Base-by-base conservation (phyloP, 1,139 yeast genomes). In the Debaryomyces sp. region DNA sequence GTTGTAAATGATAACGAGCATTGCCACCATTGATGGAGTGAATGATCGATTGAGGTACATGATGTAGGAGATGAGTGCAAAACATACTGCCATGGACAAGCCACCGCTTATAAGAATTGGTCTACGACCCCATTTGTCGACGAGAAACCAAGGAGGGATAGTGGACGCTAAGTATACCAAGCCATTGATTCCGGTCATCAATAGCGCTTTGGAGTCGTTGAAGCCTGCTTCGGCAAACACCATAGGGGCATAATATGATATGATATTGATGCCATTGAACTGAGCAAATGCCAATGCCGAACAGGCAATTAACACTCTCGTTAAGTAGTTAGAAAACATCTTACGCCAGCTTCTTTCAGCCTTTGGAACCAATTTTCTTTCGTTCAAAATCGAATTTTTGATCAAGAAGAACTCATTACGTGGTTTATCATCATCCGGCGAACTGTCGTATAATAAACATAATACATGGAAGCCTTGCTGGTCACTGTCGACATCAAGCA, bases 371-470 rank as follows among this genome's bases (percentile, higher is more conserved):
- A 62, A 54, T 15, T 66, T 60, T 42, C 81, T 60, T 54, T 78
- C 84, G 50, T 59, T 59, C 33, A 89, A 61, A 21, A 90, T 92
- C n/a, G 87, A 80, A 62, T 88, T 91, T 63, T 90, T 89, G 59
- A 90, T 90, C 56, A 85, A 80, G 54, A 84, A 84, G 64, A 84
- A 90, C 62, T 88, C 95, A 42, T 54, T 56, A 13, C 61, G 51
- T 4, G 73, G 70, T 48, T 67, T 67, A 52, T 80, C 80, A 12
- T 87, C 87, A 44, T 70, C 72, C 2, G 66, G 61, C 29, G 72
- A 68, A 21, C 81, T 83, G 10, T 90, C 84, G 55, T 88, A 89
- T 44, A 92, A 73, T 59, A 89, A 85, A n/a, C 92, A 87, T 58
- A 91, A 79, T 10, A 89, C 96, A 45, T 87, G 77, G 60, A 89